Evolutionary conservation across 768 basidiomycete genomes (phyloP).

Genomic region (Sistotremastrum niveocremeum): DNA sequence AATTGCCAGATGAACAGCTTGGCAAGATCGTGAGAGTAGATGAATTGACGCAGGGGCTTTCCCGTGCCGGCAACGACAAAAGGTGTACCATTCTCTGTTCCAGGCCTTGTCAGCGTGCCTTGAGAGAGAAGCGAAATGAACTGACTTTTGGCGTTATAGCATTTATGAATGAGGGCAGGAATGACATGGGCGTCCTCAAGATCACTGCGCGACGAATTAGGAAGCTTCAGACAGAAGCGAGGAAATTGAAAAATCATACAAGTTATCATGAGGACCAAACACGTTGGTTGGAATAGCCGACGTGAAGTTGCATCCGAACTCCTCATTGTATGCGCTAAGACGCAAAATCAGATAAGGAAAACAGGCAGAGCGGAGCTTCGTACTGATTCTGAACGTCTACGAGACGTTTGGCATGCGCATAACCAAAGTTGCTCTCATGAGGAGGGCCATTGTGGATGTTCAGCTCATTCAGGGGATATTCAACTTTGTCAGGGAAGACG

Average conservation of each 20-base stretch:
- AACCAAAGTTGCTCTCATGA: slow-evolving; percentile 92
- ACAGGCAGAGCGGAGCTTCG: slow-evolving; percentile 11
- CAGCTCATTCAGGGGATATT: slow-evolving; percentile 83
- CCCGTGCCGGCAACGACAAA: slow-evolving; percentile 86
- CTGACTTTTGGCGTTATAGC: slow-evolving; percentile 80
- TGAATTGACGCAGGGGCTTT: slow-evolving; percentile 91
- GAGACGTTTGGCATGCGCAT: slow-evolving; percentile 90
- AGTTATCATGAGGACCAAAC: slow-evolving; percentile 94
- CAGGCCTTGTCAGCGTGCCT: not conserved
- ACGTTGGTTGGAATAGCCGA: slow-evolving; percentile 96
- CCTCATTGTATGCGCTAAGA: slow-evolving; percentile 82
- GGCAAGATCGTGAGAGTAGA: slow-evolving; percentile 92
- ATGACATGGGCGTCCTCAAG: slow-evolving; percentile 89
- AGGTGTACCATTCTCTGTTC: slow-evolving; percentile 63
- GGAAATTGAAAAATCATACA: slow-evolving; percentile 29
- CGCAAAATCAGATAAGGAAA: not conserved
- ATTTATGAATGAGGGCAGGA: slow-evolving; percentile 87
- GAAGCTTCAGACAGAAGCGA: slow-evolving; percentile 1
- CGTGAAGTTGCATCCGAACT: slow-evolving; percentile 90
- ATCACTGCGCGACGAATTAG: slow-evolving; percentile 37
- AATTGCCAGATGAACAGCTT: slow-evolving; percentile 91
- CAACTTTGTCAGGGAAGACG: slow-evolving; percentile 92
- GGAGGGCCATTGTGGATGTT: slow-evolving; percentile 90
- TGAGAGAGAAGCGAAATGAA: slow-evolving; percentile 3
- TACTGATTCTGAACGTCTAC: slow-evolving; percentile 94